Percentiles rank a stretch among this genome's conserved stretches.
Conservation (phyloP, 1,284 basidiomycete species). For the Boletus mariae region DNA sequence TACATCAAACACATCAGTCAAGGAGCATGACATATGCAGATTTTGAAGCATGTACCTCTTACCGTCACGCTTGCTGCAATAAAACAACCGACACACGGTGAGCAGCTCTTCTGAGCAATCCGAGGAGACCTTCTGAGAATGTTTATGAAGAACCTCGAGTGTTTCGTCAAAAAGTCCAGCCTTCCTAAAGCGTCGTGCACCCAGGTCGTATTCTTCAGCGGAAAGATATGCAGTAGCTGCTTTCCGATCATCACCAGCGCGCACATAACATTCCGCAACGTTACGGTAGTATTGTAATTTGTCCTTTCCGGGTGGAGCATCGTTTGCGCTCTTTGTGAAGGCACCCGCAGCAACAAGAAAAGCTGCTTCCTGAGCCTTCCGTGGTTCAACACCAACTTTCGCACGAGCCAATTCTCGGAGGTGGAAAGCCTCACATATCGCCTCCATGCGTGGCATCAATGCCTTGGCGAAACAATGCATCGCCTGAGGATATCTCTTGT, state of each 20-base stretch:
- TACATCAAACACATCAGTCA: constrained; percentile 31
- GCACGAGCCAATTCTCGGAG: constrained; percentile 37
- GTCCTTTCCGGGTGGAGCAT: constrained; percentile 25
- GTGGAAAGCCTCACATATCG: constrained; percentile 45
- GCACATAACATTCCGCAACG: constrained; percentile 52
- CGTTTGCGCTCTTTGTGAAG: constrained; percentile 44
- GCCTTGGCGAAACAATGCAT: constrained; percentile 62
- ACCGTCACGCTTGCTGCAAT: constrained; percentile 39
- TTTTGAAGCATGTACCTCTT: constrained; percentile 24
- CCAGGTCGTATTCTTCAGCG: constrained; percentile 43
- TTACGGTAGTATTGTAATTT: constrained; percentile 43
- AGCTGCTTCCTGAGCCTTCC: constrained; percentile 32
- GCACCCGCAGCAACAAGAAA: constrained; percentile 47
- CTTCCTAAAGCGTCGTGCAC: constrained; percentile 48
- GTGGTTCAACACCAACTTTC: constrained; percentile 20
- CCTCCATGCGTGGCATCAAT: constrained; percentile 38
- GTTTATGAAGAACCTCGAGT: constrained; percentile 43
- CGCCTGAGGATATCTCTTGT: constrained; percentile 57
- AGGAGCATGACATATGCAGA: not conserved
- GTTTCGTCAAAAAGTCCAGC: constrained; percentile 53
- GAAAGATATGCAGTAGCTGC: constrained; percentile 47
- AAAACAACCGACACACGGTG: constrained; percentile 50
- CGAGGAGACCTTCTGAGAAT: constrained; percentile 31
- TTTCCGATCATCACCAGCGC: constrained; percentile 36
- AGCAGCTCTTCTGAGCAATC: constrained; percentile 41